Evolutionary conservation across 2,329 filamentous ascomycete genomes (phyloP).

Genomic region (Aureobasidium namibiae): DNA sequence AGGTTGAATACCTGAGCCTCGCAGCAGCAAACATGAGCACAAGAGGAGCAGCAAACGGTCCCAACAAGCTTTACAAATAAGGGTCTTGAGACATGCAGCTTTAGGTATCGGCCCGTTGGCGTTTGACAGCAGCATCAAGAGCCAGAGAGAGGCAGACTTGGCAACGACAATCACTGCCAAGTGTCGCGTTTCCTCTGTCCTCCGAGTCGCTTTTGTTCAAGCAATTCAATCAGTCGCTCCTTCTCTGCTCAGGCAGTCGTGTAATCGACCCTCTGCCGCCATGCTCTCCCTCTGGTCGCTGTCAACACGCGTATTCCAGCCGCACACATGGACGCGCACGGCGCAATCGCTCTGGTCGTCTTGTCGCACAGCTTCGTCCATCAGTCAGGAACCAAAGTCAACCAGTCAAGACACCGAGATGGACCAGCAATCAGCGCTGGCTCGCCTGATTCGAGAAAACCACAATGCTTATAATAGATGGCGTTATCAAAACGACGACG

Average conservation of each 20-base stretch:
- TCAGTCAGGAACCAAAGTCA: too few relatives aligned
- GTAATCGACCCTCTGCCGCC: background rate
- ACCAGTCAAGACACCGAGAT: background rate
- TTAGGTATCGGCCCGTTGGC: conserved; percentile 2
- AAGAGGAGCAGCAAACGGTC: background rate
- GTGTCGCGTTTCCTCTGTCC: too few relatives aligned
- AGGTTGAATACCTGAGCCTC: background rate
- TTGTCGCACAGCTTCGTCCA: background rate
- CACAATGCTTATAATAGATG: background rate
- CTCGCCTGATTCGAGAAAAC: background rate
- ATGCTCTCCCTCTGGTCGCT: background rate
- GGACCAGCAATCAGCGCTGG: background rate
- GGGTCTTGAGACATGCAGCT: background rate
- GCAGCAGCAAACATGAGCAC: background rate
- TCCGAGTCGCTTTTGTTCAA: too few relatives aligned
- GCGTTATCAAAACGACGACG: background rate
- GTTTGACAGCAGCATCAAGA: background rate
- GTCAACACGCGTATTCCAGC: background rate
- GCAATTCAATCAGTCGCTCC: too few relatives aligned
- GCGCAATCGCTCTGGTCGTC: background rate
- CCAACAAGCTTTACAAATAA: background rate
- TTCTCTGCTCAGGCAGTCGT: background rate
- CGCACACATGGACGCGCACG: background rate
- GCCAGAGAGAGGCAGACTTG: background rate
- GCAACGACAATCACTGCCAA: background rate